Conservation (phyloP, 768 basidiomycete genomes). For the Boletus insuetus region DNA sequence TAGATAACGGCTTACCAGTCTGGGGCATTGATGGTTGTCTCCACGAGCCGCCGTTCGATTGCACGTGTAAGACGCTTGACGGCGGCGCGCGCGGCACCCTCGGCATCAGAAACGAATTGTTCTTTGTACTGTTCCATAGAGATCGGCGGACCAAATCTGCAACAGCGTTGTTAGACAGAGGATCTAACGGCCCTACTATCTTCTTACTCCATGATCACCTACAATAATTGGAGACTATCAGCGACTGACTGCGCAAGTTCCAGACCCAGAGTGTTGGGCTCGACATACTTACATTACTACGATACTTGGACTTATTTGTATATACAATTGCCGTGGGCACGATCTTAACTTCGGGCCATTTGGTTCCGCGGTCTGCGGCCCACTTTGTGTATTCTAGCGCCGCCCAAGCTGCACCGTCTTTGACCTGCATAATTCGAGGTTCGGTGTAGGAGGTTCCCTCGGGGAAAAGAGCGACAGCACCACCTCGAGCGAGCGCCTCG, state of each 20-base stretch:
- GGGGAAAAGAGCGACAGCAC: slow-evolving; percentile 90
- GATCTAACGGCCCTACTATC: neutral
- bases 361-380: slow-evolving; percentile 54
- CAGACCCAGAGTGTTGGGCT: slow-evolving; percentile 20
- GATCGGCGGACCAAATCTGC: slow-evolving; percentile 83
- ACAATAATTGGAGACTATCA: slow-evolving; percentile 15
- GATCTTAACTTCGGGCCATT: slow-evolving; percentile 50
- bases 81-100: slow-evolving; percentile 69
- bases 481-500: slow-evolving; percentile 74
- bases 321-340: slow-evolving; percentile 90
- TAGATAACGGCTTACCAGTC: slow-evolving; percentile 71
- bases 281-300: slow-evolving; percentile 68
- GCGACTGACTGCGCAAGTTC: slow-evolving; percentile 3
- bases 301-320: slow-evolving; percentile 93
- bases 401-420: slow-evolving; percentile 94
- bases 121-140: slow-evolving; percentile 68
- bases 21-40: slow-evolving; percentile 85
- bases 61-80: slow-evolving; percentile 82
- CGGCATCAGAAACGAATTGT: slow-evolving; percentile 69
- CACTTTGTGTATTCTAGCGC: slow-evolving; percentile 90
- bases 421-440: slow-evolving; percentile 87
- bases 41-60: slow-evolving; percentile 68
- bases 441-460: slow-evolving; percentile 94
- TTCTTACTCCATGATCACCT: slow-evolving; percentile 75
- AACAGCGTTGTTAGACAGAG: slow-evolving; percentile 8